These are phyloP conservation scores for Fusarium oligoseptatum DNA, from an alignment of 2,329 filamentous ascomycete genomes.

Conservation along the genomic window DNA sequence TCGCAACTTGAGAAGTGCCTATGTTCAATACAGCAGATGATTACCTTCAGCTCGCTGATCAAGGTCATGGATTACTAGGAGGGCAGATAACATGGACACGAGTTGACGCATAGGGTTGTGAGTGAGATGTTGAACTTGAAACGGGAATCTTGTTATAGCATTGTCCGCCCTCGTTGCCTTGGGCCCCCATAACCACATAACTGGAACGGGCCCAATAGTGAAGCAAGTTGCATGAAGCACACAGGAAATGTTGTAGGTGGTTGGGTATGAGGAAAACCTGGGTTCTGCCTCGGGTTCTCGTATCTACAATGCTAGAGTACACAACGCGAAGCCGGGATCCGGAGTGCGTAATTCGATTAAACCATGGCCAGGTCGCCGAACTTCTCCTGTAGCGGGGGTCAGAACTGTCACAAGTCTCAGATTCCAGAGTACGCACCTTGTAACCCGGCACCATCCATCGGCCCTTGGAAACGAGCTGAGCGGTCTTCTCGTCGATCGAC, in stretches of 20 bases:
- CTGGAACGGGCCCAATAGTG: neutral
- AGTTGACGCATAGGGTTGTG: neutral
- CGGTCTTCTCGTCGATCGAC: slow-evolving; percentile 97
- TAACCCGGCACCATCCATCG: slow-evolving; percentile 98
- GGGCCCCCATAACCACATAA: neutral
- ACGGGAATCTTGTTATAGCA: neutral
- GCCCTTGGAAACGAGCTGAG: slow-evolving; percentile 95
- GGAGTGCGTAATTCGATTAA: slow-evolving; percentile 69
- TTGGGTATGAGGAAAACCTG: slow-evolving; percentile 51
- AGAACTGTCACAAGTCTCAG: slow-evolving; percentile 51
- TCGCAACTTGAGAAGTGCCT: neutral
- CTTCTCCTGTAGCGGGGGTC: slow-evolving; percentile 81
- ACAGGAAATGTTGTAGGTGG: slow-evolving; percentile 43
- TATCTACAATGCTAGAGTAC: slow-evolving; percentile 81
- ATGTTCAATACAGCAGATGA: neutral
- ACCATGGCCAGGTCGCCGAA: slow-evolving; percentile 97
- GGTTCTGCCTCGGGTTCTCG: slow-evolving; percentile 56
- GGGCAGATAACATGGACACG: neutral
- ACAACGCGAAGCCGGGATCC: slow-evolving; percentile 65
- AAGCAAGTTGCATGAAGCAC: slow-evolving; percentile 33
- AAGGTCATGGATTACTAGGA: neutral
- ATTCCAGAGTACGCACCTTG: slow-evolving; percentile 76
- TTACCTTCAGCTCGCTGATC: neutral
- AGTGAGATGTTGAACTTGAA: neutral
- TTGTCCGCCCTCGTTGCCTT: neutral